These are phyloP conservation scores for Saccharomycopsis sp. DNA, from an alignment of 805 yeast genomes.

Conservation along the genomic window DNA sequence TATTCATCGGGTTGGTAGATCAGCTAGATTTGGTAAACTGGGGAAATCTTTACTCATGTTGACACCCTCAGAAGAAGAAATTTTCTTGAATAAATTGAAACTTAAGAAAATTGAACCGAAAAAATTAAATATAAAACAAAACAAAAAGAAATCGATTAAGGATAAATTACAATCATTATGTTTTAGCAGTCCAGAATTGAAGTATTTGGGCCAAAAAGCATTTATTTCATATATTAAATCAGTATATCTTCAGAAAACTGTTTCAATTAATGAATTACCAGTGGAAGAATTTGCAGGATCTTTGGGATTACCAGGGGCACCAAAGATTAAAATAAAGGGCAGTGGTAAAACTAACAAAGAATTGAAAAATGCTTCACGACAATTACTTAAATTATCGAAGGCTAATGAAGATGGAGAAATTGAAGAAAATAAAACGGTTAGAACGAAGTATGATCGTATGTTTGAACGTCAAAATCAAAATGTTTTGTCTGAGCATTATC, in stretches of 20 bases:
- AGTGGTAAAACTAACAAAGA: conserved; percentile 45
- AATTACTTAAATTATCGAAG: conserved; percentile 49
- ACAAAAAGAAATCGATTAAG: conserved; percentile 64
- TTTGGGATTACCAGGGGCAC: conserved; percentile 93
- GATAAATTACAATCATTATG: conserved; percentile 84
- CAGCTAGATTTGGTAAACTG: conserved; percentile 77
- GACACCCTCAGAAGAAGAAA: conserved; percentile 76
- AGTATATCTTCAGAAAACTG: conserved; percentile 74
- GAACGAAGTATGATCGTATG: conserved; percentile 92
- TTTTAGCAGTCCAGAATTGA: conserved; percentile 85
- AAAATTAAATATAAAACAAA: conserved; percentile 65
- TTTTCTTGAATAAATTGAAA: conserved; percentile 57
- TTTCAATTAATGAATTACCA: conserved; percentile 70
- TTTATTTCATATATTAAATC: conserved; percentile 88
- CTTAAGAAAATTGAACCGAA: conserved; percentile 59
- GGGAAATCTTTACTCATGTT: conserved; percentile 81
- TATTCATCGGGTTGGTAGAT: conserved; percentile 86
- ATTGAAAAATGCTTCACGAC: conserved; percentile 75
- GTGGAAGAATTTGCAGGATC: conserved; percentile 80
- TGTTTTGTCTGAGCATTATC: conserved; percentile 82
- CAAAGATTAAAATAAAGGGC: conserved; percentile 72
- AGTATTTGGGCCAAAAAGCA: conserved; percentile 92
- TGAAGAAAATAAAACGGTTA: conserved; percentile 30
- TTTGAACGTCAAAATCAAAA: conserved; percentile 92
- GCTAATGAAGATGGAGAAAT: conserved; percentile 60